Evolutionary conservation across 345 rosid genomes (phyloP).

Genomic region (Gossypium longicalyx): DNA sequence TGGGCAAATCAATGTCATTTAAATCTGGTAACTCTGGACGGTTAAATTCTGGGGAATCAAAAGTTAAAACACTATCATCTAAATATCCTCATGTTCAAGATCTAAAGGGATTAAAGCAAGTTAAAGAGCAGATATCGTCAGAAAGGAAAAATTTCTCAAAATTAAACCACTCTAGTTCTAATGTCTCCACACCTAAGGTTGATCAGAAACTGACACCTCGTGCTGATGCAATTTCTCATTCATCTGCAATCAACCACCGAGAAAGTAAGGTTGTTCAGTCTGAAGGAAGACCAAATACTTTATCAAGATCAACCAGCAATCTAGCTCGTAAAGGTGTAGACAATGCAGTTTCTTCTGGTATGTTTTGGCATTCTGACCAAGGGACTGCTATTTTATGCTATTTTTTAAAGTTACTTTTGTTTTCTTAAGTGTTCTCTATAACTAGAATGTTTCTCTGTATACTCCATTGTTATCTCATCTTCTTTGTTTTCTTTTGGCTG

Average conservation of each 20-base stretch:
- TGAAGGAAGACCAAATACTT: slow-evolving; percentile 54
- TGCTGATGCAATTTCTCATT: slow-evolving; percentile 35
- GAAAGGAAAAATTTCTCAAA: slow-evolving; percentile 44
- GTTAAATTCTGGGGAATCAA: slow-evolving; percentile 49
- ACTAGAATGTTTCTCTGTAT: neutral
- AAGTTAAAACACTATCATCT: slow-evolving; percentile 47
- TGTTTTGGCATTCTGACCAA: slow-evolving; percentile 18
- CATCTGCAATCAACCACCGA: slow-evolving; percentile 42
- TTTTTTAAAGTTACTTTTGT: neutral
- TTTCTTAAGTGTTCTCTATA: neutral
- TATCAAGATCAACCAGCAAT: slow-evolving; percentile 50
- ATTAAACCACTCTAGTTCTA: slow-evolving; percentile 40
- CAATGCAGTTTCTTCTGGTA: slow-evolving; percentile 48
- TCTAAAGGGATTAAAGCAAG: slow-evolving; percentile 48
- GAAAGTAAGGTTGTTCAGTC: slow-evolving; percentile 49
- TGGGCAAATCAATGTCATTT: slow-evolving; percentile 71
- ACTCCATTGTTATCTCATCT: slow-evolving; percentile 8
- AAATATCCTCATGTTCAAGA: slow-evolving; percentile 51
- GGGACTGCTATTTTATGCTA: neutral
- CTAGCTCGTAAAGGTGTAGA: slow-evolving; percentile 52
- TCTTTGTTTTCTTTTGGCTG: neutral
- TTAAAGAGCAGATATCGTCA: slow-evolving; percentile 41
- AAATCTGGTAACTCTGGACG: slow-evolving; percentile 44
- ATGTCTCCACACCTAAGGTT: slow-evolving; percentile 32
- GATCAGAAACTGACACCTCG: slow-evolving; percentile 57